These are phyloP conservation scores for Calonectria pseudoturangicola DNA, from an alignment of 2,329 filamentous ascomycete genomes.

Conservation along the genomic window DNA sequence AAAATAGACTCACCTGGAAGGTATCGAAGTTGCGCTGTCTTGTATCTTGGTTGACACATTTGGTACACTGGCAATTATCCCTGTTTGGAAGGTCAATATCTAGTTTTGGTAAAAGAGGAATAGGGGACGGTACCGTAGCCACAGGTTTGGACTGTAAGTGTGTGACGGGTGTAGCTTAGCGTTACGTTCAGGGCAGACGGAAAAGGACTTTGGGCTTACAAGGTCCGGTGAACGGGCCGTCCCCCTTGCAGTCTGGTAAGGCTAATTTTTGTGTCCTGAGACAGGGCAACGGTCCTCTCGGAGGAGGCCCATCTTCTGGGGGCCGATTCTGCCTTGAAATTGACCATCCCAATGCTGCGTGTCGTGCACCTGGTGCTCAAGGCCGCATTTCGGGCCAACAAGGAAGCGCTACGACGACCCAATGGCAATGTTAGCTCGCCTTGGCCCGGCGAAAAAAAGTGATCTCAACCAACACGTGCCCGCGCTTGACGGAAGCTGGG, in stretches of 20 bases:
- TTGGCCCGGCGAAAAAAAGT: not conserved
- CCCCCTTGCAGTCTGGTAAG: constrained; percentile 37
- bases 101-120: constrained; percentile 17
- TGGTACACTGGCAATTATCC: constrained; percentile 65
- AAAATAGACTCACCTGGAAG: constrained; percentile 57
- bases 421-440: constrained; percentile 5
- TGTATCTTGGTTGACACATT: constrained; percentile 65
- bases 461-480: constrained; percentile 20
- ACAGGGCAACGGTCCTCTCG: constrained; percentile 40
- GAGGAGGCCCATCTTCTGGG: constrained; percentile 40
- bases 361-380: constrained; percentile 30
- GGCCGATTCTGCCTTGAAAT: constrained; percentile 30
- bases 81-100: constrained; percentile 51
- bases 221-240: constrained; percentile 36
- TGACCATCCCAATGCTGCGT: constrained; percentile 19
- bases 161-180: constrained; percentile 35
- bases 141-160: constrained; percentile 52
- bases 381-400: constrained; percentile 42
- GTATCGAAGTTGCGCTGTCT: constrained; percentile 65
- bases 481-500: not conserved
- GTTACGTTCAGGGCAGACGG: not conserved
- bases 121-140: constrained; percentile 53
- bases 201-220: constrained; percentile 45
- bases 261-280: constrained; percentile 42
- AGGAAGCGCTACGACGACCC: constrained; percentile 38